These are phyloP conservation scores for Debaryomyces prosopidis DNA, from an alignment of 805 yeast genomes.

Conservation along the genomic window DNA sequence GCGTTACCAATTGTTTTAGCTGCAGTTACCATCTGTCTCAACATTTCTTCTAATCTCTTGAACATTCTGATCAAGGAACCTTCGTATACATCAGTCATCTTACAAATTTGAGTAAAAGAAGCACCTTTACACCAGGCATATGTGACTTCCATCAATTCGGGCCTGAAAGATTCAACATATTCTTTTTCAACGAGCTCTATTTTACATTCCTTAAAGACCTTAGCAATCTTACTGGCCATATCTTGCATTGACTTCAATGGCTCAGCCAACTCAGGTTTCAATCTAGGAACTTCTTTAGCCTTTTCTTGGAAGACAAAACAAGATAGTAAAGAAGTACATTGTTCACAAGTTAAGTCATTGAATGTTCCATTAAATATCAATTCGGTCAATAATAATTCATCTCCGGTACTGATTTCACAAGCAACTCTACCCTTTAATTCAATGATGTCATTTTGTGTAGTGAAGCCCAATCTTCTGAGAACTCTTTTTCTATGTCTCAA, in stretches of 20 bases:
- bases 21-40: conserved; percentile 86
- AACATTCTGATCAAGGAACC: conserved; percentile 95
- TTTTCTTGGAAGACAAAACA: conserved; percentile 97
- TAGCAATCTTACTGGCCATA: conserved; percentile 89
- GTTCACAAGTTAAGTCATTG: conserved; percentile 83
- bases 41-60: conserved; percentile 88
- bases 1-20: conserved; percentile 93
- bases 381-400: conserved; percentile 83
- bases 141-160: conserved; percentile 96
- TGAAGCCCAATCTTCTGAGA: conserved; percentile 86
- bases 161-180: conserved; percentile 86
- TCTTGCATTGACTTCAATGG: conserved; percentile 87
- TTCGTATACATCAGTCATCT: conserved; percentile 98
- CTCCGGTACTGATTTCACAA: conserved; percentile 92
- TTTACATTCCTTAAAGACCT: conserved; percentile 85
- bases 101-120: conserved; percentile 92
- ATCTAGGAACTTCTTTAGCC: conserved; percentile 81
- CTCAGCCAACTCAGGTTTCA: conserved; percentile 88
- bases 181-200: conserved; percentile 89
- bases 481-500: conserved; percentile 91
- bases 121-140: conserved; percentile 97
- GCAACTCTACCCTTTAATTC: conserved; percentile 97
- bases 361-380: conserved; percentile 94
- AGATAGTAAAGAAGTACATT: conserved; percentile 87
- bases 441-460: conserved; percentile 83